A percentile compares a stretch with the other conserved stretches of the same genome.
Conservation (phyloP, 129 eudicot genomes). For the Tanacetum coccineum region DNA sequence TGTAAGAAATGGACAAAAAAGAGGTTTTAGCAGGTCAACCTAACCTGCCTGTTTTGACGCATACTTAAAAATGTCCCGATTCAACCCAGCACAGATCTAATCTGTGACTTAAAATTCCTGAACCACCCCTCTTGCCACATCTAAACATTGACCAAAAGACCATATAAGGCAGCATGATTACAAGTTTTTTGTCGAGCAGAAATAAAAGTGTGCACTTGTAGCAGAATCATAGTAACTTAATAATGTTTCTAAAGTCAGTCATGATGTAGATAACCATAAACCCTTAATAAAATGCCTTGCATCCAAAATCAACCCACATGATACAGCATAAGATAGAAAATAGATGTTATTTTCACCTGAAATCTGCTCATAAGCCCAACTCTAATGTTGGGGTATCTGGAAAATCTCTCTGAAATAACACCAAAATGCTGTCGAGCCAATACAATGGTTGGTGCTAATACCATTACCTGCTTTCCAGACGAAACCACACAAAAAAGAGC, state of each 20-base stretch:
- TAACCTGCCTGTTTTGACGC: no score
- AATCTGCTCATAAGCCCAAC: conserved; percentile 97
- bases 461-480: conserved; percentile 93
- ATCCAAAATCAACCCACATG: conserved; percentile 3
- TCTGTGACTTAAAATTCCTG: not conserved
- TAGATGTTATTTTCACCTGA: conserved; percentile 55
- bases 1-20: no score
- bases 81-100: not conserved
- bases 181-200: not conserved
- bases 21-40: no score
- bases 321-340: not conserved
- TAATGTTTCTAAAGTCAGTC: not conserved
- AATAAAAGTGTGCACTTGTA: not conserved
- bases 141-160: not conserved
- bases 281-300: not conserved
- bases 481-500: conserved; percentile 89
- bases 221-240: not conserved
- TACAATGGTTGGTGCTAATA: conserved; percentile 93
- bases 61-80: not conserved
- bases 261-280: conserved; percentile 3
- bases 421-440: conserved; percentile 92
- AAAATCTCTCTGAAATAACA: conserved; percentile 80
- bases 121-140: not conserved
- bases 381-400: conserved; percentile 58
- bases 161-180: not conserved